A percentile compares a stretch with the other conserved stretches of the same genome.
These are phyloP conservation scores for Setaria italica DNA, from an alignment of 202 grass and related monocot genomes.

Conservation along the genomic window DNA sequence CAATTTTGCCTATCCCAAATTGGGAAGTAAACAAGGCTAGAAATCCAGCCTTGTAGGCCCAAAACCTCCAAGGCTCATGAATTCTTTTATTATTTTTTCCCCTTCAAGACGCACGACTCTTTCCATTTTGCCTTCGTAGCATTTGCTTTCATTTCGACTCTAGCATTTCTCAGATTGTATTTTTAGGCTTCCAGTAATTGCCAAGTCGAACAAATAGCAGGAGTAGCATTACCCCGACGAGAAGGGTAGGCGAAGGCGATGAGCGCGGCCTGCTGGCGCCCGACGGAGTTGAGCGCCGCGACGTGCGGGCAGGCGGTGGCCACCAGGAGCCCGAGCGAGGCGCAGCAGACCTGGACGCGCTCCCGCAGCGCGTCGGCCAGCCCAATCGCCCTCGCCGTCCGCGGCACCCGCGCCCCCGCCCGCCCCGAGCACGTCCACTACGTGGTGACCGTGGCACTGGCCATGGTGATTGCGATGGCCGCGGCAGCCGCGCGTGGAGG, in stretches of 20 bases:
- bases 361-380: conserved; percentile 79
- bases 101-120: too few relatives aligned
- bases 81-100: too few relatives aligned
- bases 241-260: conserved; percentile 81
- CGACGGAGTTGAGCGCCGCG: conserved; percentile 21
- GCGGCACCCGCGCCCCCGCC: conserved; percentile 57
- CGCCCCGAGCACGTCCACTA: conserved; percentile 19
- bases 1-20: too few relatives aligned
- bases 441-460: conserved; percentile 54
- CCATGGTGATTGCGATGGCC: neutral
- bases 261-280: conserved; percentile 56
- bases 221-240: conserved; percentile 74
- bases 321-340: conserved; percentile 74
- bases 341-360: conserved; percentile 84
- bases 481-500: conserved; percentile 48
- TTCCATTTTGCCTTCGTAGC: too few relatives aligned
- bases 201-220: neutral
- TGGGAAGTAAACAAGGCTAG: too few relatives aligned
- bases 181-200: neutral
- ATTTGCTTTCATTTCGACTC: too few relatives aligned
- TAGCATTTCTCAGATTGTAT: too few relatives aligned
- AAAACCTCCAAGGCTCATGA: too few relatives aligned
- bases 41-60: too few relatives aligned
- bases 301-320: conserved; percentile 70
- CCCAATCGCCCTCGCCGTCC: conserved; percentile 70